Percentiles rank a stretch among this genome's conserved stretches.
Conservation (phyloP, 345 rosid genomes). For the Syzygium jambos region DNA sequence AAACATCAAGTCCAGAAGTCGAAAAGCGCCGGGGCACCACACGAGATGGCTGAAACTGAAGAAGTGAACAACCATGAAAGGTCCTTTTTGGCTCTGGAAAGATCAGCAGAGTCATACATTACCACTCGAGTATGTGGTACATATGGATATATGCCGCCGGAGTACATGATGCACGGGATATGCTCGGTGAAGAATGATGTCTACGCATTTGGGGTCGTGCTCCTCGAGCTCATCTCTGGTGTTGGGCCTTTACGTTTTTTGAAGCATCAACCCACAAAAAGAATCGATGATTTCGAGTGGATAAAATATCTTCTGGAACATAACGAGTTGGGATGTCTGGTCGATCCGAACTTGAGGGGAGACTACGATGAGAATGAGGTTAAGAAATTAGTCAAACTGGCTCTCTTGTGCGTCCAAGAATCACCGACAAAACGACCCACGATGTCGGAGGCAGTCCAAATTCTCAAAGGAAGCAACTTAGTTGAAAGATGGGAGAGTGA, state of each 20-base stretch:
- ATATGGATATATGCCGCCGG: not conserved
- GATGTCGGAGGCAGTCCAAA: not conserved
- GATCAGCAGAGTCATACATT: not conserved
- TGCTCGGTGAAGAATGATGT: not conserved
- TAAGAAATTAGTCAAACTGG: not conserved
- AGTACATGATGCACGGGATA: accelerated
- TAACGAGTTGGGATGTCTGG: not conserved
- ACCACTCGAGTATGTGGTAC: accelerated
- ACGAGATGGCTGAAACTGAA: not conserved
- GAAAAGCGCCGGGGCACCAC: not conserved
- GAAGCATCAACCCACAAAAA: accelerated
- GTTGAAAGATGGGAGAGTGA: not conserved
- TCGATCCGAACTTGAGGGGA: not conserved
- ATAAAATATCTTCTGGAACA: not conserved
- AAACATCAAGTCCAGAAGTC: not conserved
- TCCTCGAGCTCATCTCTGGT: not conserved
- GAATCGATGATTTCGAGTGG: not conserved
- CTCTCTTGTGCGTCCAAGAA: not conserved
- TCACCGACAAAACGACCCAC: not conserved
- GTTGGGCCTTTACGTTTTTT: no score
- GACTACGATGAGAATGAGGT: not conserved
- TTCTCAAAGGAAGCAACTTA: not conserved
- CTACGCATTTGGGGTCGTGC: not conserved
- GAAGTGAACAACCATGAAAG: no score
- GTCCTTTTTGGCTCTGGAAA: not conserved